Evolutionary conservation across 768 basidiomycete genomes (phyloP).

Genomic region (Agrocybe chaxingu): DNA sequence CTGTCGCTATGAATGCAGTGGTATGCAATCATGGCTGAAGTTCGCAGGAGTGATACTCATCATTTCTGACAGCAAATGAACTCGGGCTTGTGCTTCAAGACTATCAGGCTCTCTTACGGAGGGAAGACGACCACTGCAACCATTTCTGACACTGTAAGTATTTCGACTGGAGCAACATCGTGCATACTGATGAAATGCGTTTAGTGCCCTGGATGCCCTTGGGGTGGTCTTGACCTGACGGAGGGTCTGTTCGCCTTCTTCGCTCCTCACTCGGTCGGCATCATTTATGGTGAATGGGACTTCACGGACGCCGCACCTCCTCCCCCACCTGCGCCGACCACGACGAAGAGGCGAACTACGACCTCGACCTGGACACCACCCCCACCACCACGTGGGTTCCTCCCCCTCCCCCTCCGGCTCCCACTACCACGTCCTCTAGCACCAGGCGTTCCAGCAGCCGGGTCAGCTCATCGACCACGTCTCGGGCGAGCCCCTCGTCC

Average conservation of each 20-base stretch:
- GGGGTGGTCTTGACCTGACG: constrained; percentile 66
- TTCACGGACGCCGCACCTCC: constrained; percentile 34
- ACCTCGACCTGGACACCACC: constrained; percentile 11
- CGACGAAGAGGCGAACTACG: not conserved
- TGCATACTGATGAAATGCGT: constrained; percentile 1
- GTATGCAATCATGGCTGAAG: constrained; percentile 22
- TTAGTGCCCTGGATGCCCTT: constrained; percentile 43
- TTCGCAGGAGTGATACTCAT: constrained; percentile 14
- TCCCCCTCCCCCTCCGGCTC: constrained; percentile 5
- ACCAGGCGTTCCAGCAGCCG: constrained; percentile 25
- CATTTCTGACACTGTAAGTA: constrained; percentile 59
- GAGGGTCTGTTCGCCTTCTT: constrained; percentile 65
- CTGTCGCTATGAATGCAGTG: constrained; percentile 45
- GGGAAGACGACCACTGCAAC: constrained; percentile 58
- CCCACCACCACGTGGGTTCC: constrained; percentile 12
- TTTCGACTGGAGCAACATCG: not conserved
- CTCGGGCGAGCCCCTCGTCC: constrained; percentile 5
- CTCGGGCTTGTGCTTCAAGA: constrained; percentile 51
- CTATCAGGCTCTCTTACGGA: constrained; percentile 56
- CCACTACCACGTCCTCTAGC: constrained; percentile 10
- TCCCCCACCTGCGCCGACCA: constrained; percentile 1
- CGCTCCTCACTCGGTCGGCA: constrained; percentile 41
- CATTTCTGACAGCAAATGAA: constrained; percentile 48
- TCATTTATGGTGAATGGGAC: constrained; percentile 61
- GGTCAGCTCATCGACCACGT: constrained; percentile 12